These are phyloP conservation scores for Pichia cactophila DNA, from an alignment of 1,139 yeast genomes.

Conservation along the genomic window DNA sequence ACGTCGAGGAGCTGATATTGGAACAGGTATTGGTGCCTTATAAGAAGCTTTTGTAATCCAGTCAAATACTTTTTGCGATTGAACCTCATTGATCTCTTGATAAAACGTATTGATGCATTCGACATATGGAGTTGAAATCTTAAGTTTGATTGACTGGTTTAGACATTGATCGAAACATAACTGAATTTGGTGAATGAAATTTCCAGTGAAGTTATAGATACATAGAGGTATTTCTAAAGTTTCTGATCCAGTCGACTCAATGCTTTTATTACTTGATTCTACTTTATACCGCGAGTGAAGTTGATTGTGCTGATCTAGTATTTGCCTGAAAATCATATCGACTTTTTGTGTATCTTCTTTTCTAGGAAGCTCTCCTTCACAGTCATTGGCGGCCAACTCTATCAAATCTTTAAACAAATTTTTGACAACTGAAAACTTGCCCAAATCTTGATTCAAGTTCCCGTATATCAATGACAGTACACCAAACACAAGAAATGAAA, in stretches of 20 bases:
- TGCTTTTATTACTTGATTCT: slow-evolving; percentile 4
- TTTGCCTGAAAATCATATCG: slow-evolving; percentile 13
- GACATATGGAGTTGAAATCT: slow-evolving; percentile 17
- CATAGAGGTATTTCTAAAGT: slow-evolving; percentile 13
- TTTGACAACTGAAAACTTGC: slow-evolving; percentile 10
- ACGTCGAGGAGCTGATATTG: neutral
- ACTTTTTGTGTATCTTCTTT: slow-evolving; percentile 11
- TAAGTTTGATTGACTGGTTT: slow-evolving; percentile 9
- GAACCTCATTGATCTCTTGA: slow-evolving; percentile 14
- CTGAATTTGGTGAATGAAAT: slow-evolving; percentile 14
- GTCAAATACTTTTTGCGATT: slow-evolving; percentile 13
- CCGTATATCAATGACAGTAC: slow-evolving; percentile 19
- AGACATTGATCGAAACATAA: slow-evolving; percentile 19
- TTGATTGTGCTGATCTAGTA: slow-evolving; percentile 19
- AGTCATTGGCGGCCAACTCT: slow-evolving; percentile 16
- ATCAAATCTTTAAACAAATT: slow-evolving; percentile 21
- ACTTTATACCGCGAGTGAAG: slow-evolving; percentile 15
- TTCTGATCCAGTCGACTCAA: slow-evolving; percentile 3
- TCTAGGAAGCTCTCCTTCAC: slow-evolving; percentile 22
- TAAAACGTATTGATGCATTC: slow-evolving; percentile 20
- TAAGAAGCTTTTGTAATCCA: slow-evolving; percentile 16
- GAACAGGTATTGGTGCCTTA: neutral
- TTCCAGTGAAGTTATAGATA: slow-evolving; percentile 17
- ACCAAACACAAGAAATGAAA: slow-evolving; percentile 19
- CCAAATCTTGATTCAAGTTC: slow-evolving; percentile 11